Evolutionary conservation across 805 yeast genomes (phyloP).

Genomic region (Lipomyces yamadae): DNA sequence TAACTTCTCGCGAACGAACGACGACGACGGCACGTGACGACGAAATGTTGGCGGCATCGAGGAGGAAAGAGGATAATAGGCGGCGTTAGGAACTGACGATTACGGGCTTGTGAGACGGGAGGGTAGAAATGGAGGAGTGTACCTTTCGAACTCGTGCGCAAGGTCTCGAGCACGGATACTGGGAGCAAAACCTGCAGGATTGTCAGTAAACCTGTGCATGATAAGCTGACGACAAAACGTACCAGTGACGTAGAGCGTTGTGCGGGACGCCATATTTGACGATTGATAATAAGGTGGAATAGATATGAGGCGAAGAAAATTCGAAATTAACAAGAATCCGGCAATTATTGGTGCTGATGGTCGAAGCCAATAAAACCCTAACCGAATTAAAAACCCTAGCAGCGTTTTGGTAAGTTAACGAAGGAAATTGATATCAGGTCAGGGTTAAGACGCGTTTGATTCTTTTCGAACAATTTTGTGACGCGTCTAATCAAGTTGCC

Average conservation of each 20-base stretch:
- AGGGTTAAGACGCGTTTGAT: too few species aligned
- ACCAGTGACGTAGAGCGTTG: constrained; percentile 41
- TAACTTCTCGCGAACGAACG: constrained; percentile 2
- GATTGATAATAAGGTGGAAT: neutral
- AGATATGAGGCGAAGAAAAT: neutral
- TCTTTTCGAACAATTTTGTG: too few species aligned
- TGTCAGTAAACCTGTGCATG: neutral
- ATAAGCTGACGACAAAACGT: neutral
- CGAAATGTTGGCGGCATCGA: constrained; percentile 3
- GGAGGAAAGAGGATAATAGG: neutral
- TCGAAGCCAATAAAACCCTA: neutral
- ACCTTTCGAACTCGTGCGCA: constrained; percentile 45
- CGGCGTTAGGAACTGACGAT: neutral
- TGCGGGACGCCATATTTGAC: constrained; percentile 29
- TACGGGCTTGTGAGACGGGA: neutral
- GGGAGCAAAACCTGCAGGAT: constrained; percentile 37
- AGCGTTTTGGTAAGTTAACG: too few species aligned
- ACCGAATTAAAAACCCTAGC: neutral
- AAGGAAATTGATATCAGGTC: too few species aligned
- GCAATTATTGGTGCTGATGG: neutral
- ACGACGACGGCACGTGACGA: constrained; percentile 2
- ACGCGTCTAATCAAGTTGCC: too few species aligned
- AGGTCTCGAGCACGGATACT: constrained; percentile 44
- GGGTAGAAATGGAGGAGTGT: constrained; percentile 15
- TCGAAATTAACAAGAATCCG: neutral